A percentile compares a stretch with the other conserved stretches of the same genome.
Evolutionary conservation across 169 alveolate genomes (phyloP).

Genomic region (Cryptosporidium andersoni): DNA sequence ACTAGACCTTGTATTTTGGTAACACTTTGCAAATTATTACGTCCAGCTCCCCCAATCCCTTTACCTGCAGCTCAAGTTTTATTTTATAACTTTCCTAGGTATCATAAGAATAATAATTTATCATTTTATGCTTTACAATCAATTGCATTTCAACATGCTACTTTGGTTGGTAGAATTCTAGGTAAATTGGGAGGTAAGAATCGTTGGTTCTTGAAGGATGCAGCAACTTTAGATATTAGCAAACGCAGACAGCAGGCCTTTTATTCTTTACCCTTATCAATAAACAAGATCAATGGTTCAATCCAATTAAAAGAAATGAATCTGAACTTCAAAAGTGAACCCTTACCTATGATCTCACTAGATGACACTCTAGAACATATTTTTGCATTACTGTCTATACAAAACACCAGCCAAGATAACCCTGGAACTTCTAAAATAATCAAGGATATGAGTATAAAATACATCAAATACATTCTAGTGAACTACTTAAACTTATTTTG

Average conservation of each 20-base stretch:
- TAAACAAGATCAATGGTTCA: not conserved
- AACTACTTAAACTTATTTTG: slow-evolving; percentile 42
- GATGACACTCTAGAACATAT: slow-evolving; percentile 44
- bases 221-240: slow-evolving; percentile 26
- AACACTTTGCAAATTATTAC: slow-evolving; percentile 47
- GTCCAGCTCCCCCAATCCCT: slow-evolving; percentile 70
- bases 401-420: not conserved
- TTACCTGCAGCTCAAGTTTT: slow-evolving; percentile 53
- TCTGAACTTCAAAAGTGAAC: not conserved
- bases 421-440: not conserved
- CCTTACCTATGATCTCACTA: not conserved
- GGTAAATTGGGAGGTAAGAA: slow-evolving; percentile 79
- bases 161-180: slow-evolving; percentile 72
- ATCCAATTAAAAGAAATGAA: not conserved
- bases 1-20: slow-evolving; percentile 64
- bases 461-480: slow-evolving; percentile 21
- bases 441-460: slow-evolving; percentile 5
- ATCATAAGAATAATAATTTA: slow-evolving; percentile 33
- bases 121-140: slow-evolving; percentile 59
- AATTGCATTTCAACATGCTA: slow-evolving; percentile 66
- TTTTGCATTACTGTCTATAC: slow-evolving; percentile 4
- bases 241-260: not conserved
- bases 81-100: slow-evolving; percentile 30
- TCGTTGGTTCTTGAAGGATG: slow-evolving; percentile 73
- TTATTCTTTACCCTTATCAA: slow-evolving; percentile 2